A percentile compares a stretch with the other conserved stretches of the same genome.
Conservation (phyloP, 345 rosid genomes). For the Fremontodendron californicum region DNA sequence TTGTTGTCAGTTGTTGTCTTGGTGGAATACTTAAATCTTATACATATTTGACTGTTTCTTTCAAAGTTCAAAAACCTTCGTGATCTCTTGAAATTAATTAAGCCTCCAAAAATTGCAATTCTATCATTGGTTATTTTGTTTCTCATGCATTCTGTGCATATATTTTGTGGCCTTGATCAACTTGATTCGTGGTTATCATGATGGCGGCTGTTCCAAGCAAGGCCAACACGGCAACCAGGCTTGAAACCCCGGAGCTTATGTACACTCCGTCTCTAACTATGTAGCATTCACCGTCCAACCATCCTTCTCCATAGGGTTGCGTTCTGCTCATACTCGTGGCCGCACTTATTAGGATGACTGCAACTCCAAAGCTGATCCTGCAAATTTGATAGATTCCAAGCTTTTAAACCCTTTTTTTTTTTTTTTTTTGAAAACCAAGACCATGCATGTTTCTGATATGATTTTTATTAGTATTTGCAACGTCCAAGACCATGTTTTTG, state of each 20-base stretch:
- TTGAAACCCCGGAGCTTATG: slow-evolving; percentile 44
- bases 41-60: neutral
- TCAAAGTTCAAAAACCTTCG: neutral
- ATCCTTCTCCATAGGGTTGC: slow-evolving; percentile 65
- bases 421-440: neutral
- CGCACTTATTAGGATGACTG: slow-evolving; percentile 37
- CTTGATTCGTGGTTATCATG: slow-evolving; percentile 2
- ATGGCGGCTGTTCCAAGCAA: slow-evolving; percentile 34
- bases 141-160: slow-evolving; percentile 27
- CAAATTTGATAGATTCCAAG: neutral
- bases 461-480: neutral
- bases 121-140: neutral
- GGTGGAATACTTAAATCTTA: neutral
- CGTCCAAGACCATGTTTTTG: slow-evolving; percentile 4
- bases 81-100: neutral
- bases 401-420: too few species aligned
- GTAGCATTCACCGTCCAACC: slow-evolving; percentile 74
- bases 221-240: slow-evolving; percentile 32
- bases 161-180: slow-evolving; percentile 26
- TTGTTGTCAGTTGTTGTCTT: neutral
- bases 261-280: slow-evolving; percentile 58
- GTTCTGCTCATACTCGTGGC: slow-evolving; percentile 71
- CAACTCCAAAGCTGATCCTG: slow-evolving; percentile 67
- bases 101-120: neutral
- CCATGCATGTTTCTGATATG: slow-evolving; percentile 1